Percentiles rank a stretch among this genome's conserved stretches.
These are phyloP conservation scores for Solanum hybrid DNA, from an alignment of 305 asterid species.

Conservation along the genomic window DNA sequence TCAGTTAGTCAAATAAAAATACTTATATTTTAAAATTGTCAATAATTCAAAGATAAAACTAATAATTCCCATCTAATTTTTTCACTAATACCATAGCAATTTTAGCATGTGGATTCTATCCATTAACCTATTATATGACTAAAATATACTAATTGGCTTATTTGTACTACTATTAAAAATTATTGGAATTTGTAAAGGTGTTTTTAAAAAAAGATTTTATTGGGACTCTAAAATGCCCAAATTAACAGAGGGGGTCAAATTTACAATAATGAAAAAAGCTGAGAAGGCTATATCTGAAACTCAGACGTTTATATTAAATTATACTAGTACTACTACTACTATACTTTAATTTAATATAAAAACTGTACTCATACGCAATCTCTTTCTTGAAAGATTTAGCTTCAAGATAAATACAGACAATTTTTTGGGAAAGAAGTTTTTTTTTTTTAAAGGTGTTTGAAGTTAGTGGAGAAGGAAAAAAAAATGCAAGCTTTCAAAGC, in stretches of 20 bases:
- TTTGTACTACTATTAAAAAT: not conserved
- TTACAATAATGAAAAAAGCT: constrained; percentile 29
- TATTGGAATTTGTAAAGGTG: not conserved
- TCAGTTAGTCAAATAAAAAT: too few species aligned
- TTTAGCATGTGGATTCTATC: not conserved
- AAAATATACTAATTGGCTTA: not conserved
- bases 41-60: too few species aligned
- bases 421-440: not conserved
- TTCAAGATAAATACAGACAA: constrained; percentile 17
- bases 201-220: not conserved
- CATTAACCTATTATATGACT: not conserved
- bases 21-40: not conserved
- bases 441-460: not conserved
- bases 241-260: constrained; percentile 19
- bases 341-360: constrained; percentile 9
- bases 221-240: constrained; percentile 21
- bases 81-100: not conserved
- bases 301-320: constrained; percentile 15
- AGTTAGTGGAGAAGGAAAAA: not conserved
- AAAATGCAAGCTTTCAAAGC: constrained; percentile 53
- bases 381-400: constrained; percentile 15
- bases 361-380: constrained; percentile 30
- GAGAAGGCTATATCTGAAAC: constrained; percentile 12
- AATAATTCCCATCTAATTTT: not conserved
- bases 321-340: not conserved